A percentile compares a stretch with the other conserved stretches of the same genome.
Evolutionary conservation across 768 basidiomycete genomes (phyloP).

Genomic region (Amanita molliuscula): DNA sequence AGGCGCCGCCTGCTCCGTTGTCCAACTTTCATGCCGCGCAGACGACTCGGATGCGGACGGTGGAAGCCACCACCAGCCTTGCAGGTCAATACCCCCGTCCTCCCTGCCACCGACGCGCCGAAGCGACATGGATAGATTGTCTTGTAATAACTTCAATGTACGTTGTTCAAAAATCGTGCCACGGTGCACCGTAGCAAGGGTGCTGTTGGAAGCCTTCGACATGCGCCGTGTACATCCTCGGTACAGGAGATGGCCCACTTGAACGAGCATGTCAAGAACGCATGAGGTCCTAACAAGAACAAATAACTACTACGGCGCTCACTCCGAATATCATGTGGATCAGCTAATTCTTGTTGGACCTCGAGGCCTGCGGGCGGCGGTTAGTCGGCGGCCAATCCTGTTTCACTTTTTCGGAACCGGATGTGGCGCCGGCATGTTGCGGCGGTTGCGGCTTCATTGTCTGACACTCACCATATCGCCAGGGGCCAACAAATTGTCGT

Average conservation of each 20-base stretch:
- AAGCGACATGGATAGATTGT: slow-evolving; percentile 71
- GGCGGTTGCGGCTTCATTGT: no score
- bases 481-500: no score
- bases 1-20: slow-evolving; percentile 37
- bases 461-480: no score
- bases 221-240: neutral
- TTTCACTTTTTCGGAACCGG: no score
- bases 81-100: slow-evolving; percentile 85
- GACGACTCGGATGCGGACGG: slow-evolving; percentile 5
- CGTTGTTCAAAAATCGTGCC: slow-evolving; percentile 72
- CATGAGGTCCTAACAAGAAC: neutral
- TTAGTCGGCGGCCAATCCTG: no score
- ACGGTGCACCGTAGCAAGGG: slow-evolving; percentile 46
- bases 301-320: no score
- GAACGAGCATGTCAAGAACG: neutral
- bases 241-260: neutral
- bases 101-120: slow-evolving; percentile 71
- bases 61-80: slow-evolving; percentile 93
- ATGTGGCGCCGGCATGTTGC: no score
- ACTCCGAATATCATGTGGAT: no score
- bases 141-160: slow-evolving; percentile 48
- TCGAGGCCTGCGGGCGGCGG: no score
- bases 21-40: neutral
- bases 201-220: slow-evolving; percentile 6
- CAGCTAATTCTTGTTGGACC: neutral